phyloP scores from a whole-genome alignment of 202 grass and related monocot genomes.

The Zoysia matrella region DNA sequence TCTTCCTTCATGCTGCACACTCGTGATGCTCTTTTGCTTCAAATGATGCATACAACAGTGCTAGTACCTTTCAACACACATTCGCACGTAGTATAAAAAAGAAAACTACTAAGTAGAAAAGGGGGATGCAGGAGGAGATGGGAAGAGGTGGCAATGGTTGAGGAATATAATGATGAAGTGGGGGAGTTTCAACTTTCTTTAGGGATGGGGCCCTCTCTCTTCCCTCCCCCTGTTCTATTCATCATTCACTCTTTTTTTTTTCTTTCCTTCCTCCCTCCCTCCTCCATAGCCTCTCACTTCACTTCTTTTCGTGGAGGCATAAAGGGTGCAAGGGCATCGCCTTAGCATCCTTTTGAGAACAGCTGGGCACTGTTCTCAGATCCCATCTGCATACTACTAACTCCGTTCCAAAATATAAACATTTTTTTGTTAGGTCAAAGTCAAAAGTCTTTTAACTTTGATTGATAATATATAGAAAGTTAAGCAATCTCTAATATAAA shows the following conservation, averaged over 20 bases:
- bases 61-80: constrained; percentile 40
- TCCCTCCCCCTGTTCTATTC: constrained; percentile 21
- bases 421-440: too few species aligned
- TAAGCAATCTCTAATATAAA: too few species aligned
- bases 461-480: too few species aligned
- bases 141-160: constrained; percentile 43
- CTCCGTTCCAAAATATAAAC: too few species aligned
- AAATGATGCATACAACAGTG: constrained; percentile 51
- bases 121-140: constrained; percentile 45
- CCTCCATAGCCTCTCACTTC: constrained; percentile 26
- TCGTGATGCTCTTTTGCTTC: constrained; percentile 52
- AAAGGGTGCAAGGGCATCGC: constrained; percentile 46
- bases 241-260: constrained; percentile 43
- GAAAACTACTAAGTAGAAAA: constrained; percentile 29
- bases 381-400: constrained; percentile 44
- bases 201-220: constrained; percentile 46
- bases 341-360: constrained; percentile 55
- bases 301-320: constrained; percentile 53
- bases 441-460: too few species aligned
- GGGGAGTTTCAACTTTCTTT: constrained; percentile 57
- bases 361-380: constrained; percentile 48
- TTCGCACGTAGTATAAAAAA: neutral
- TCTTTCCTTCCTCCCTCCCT: neutral
- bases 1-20: constrained; percentile 34
- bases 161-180: constrained; percentile 65